Conservation (phyloP, 1,284 basidiomycete genomes). For the Sporisorium graminicola region DNA sequence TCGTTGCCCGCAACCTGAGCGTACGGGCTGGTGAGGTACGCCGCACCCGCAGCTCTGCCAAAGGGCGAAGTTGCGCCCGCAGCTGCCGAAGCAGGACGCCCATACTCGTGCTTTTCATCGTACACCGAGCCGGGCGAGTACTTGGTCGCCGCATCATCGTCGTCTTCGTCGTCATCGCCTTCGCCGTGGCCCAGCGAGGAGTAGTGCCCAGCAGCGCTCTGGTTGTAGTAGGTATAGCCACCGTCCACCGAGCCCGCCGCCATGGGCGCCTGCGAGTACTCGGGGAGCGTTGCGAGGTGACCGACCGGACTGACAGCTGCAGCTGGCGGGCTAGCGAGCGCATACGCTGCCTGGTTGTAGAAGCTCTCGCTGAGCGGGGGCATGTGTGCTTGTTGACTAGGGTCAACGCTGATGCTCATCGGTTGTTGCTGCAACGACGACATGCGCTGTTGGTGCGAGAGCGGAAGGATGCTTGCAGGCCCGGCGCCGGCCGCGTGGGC, state of each 20-base stretch:
- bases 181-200: slow-evolving; percentile 30
- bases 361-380: slow-evolving; percentile 62
- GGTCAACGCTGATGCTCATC: slow-evolving; percentile 36
- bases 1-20: slow-evolving; percentile 26
- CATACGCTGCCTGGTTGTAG: slow-evolving; percentile 60
- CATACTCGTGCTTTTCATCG: slow-evolving; percentile 45
- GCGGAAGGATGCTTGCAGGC: slow-evolving; percentile 20
- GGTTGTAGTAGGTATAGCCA: slow-evolving; percentile 37
- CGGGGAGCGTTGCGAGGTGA: slow-evolving; percentile 19
- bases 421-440: slow-evolving; percentile 26
- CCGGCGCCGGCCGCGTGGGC: slow-evolving; percentile 7
- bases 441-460: slow-evolving; percentile 30
- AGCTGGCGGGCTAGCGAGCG: slow-evolving; percentile 33
- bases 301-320: slow-evolving; percentile 7
- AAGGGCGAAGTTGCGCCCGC: slow-evolving; percentile 32
- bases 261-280: slow-evolving; percentile 20
- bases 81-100: slow-evolving; percentile 2
- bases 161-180: slow-evolving; percentile 33
- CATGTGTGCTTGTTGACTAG: slow-evolving; percentile 21
- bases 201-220: slow-evolving; percentile 38
- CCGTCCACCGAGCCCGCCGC: slow-evolving; percentile 6
- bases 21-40: slow-evolving; percentile 36
- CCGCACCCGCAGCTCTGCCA: slow-evolving; percentile 16
- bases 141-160: slow-evolving; percentile 41
- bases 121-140: slow-evolving; percentile 35